A percentile compares a stretch with the other conserved stretches of the same genome.
These are phyloP conservation scores for Mucor circinelloides DNA, from an alignment of 371 early-diverging fungal genomes.

Conservation along the genomic window DNA sequence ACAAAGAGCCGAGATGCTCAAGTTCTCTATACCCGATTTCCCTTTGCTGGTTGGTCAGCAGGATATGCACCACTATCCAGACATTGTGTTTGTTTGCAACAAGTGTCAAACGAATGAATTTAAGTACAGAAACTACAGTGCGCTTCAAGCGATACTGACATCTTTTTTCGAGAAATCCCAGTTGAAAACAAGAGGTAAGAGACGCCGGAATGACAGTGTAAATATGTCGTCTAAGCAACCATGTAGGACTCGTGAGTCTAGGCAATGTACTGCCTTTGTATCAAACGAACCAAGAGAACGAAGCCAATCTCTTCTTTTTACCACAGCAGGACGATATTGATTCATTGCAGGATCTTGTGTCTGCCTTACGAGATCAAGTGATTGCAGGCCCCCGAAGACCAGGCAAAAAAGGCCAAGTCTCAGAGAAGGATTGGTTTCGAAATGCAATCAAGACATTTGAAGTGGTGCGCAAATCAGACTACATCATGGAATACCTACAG, in stretches of 20 bases:
- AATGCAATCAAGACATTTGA: constrained; percentile 47
- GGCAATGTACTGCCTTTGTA: constrained; percentile 31
- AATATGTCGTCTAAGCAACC: background rate
- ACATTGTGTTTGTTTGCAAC: constrained; percentile 56
- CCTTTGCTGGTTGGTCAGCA: constrained; percentile 30
- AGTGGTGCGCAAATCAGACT: constrained; percentile 44
- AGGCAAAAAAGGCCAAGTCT: constrained; percentile 52
- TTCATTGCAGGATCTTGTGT: constrained; percentile 36
- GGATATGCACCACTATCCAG: constrained; percentile 44
- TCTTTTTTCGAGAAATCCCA: constrained; percentile 40
- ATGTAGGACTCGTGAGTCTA: constrained; percentile 34
- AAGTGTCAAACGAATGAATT: constrained; percentile 42
- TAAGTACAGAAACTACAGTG: constrained; percentile 25
- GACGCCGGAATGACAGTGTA: background rate
- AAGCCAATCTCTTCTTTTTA: constrained; percentile 35
- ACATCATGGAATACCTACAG: constrained; percentile 37
- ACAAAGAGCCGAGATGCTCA: constrained; percentile 56
- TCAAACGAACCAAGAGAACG: background rate
- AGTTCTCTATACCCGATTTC: constrained; percentile 51
- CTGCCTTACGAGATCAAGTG: constrained; percentile 50
- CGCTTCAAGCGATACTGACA: constrained; percentile 22
- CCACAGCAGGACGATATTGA: constrained; percentile 20
- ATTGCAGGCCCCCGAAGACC: constrained; percentile 48
- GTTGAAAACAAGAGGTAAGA: constrained; percentile 46
- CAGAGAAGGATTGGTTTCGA: constrained; percentile 57